Base-by-base conservation (phyloP, 768 basidiomycete species). In the Amanita exitialis region DNA sequence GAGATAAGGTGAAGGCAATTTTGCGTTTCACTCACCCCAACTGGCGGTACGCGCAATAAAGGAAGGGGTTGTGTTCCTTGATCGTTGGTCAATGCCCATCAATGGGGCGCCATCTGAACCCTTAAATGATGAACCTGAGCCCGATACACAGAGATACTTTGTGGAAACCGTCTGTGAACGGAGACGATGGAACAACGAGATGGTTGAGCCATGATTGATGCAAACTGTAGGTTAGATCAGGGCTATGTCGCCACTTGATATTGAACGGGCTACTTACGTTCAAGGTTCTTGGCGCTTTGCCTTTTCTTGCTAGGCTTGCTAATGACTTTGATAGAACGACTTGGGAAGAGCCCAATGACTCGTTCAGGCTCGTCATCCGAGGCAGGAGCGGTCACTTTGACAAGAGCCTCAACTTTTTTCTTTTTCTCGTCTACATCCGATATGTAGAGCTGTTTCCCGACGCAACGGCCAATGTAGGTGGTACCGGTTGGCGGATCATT, bases 221-320 rank as follows among this genome's bases (percentile, higher is more conserved):
- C 91, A 91, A 53, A 95, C 93, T 93, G 52, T 59, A 54, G 25
- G 30, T 49, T 54, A 53, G 51, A 44, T 48, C 54, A 39, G 49
- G 53, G 42, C 54, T 53, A 51, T 45, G 52, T 48, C 27, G 42
- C 30, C 37, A 30, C 51, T 34, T 53, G 27, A 51, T 51, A 53
- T 44, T 53, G 38, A 20, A 54, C 47, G 58, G 51, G 45, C 54
- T 47, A 77, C 93, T 72, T 64, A 94, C 92, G 70, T 65, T 96
- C 90, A 15, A 91, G 77, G 59, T 90, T 92, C 75, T 95, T 95
- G 42, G 86, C 89, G 62, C 86, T 90, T 66, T 91, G 86, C 59
- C 91, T 78, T 77, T 96, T 96, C 76, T 97, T 96, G 71, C 89
- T 91, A 3, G 95, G 95, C 66, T 97, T 98, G 69, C 88, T 91